Conservation (phyloP, 1,284 basidiomycete genomes). For the Amylostereum chailletii region DNA sequence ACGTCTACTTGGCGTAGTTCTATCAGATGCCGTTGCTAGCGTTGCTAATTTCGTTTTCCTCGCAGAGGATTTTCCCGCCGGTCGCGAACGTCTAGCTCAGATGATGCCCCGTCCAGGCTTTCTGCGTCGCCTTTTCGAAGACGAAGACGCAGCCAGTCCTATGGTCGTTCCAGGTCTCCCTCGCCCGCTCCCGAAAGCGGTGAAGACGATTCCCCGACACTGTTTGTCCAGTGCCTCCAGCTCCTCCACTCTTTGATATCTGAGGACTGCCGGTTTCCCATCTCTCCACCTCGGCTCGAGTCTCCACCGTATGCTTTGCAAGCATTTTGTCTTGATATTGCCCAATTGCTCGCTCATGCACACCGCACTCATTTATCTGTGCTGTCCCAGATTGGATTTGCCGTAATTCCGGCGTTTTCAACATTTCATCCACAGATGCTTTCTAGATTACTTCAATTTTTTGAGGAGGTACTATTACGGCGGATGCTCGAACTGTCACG, state of each 20-base stretch:
- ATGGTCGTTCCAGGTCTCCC: slow-evolving; percentile 41
- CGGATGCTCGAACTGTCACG: slow-evolving; percentile 28
- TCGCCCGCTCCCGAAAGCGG: slow-evolving; percentile 37
- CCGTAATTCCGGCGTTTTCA: slow-evolving; percentile 58
- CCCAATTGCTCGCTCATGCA: slow-evolving; percentile 46
- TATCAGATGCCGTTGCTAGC: background rate
- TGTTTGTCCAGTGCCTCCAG: slow-evolving; percentile 52
- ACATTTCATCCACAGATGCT: slow-evolving; percentile 55
- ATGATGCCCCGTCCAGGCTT: background rate
- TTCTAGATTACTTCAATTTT: slow-evolving; percentile 49
- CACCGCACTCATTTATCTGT: slow-evolving; percentile 43
- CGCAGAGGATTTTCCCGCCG: slow-evolving; percentile 1
- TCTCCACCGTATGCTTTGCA: slow-evolving; percentile 63
- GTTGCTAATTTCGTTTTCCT: background rate
- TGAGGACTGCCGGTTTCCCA: slow-evolving; percentile 63
- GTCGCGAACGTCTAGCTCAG: background rate
- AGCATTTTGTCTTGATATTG: slow-evolving; percentile 51
- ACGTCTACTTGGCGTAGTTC: slow-evolving; percentile 10
- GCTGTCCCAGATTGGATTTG: slow-evolving; percentile 49
- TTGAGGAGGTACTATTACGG: slow-evolving; percentile 49
- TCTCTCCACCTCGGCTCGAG: slow-evolving; percentile 42
- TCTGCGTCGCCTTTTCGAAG: slow-evolving; percentile 12
- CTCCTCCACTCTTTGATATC: slow-evolving; percentile 51
- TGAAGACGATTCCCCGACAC: slow-evolving; percentile 31
- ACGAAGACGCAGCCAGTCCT: slow-evolving; percentile 21